These are phyloP conservation scores for Trapa incisa DNA, from an alignment of 345 rosid species.

Conservation along the genomic window DNA sequence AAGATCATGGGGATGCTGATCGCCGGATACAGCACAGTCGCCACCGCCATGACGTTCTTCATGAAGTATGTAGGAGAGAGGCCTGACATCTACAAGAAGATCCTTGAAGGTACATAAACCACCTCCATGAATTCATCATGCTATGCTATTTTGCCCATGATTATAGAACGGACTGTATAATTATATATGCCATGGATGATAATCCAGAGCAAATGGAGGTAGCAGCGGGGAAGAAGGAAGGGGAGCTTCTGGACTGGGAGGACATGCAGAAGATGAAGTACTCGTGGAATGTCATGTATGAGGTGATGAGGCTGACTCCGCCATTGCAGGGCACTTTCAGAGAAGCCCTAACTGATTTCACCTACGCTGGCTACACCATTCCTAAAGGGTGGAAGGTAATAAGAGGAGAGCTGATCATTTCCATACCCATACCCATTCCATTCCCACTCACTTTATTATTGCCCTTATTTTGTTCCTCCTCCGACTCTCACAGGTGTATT, in stretches of 20 bases:
- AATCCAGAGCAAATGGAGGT: slow-evolving; percentile 32
- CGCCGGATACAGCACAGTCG: slow-evolving; percentile 47
- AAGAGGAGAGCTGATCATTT: no score
- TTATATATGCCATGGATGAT: no score
- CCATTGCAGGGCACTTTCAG: slow-evolving; percentile 47
- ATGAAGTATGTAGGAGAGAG: slow-evolving; percentile 47
- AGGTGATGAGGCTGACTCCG: slow-evolving; percentile 44
- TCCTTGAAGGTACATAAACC: slow-evolving; percentile 20
- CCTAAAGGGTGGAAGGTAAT: slow-evolving; percentile 49
- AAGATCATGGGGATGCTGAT: slow-evolving; percentile 43
- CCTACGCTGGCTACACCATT: slow-evolving; percentile 34
- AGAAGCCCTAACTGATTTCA: slow-evolving; percentile 32
- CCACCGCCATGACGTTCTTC: slow-evolving; percentile 44
- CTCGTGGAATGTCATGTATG: slow-evolving; percentile 30
- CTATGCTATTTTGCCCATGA: no score
- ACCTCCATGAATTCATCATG: no score
- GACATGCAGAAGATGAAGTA: slow-evolving; percentile 44
- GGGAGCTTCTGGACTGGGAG: slow-evolving; percentile 30
- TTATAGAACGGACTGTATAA: no score
- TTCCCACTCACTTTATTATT: no score
- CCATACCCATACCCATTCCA: no score
- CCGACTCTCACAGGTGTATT: slow-evolving; percentile 19
- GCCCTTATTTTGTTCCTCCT: no score
- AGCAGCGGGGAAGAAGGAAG: slow-evolving; percentile 13
- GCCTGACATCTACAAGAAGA: slow-evolving; percentile 27